Conservation (phyloP, 176 grass and related monocot species). For the Oryza australiensis region DNA sequence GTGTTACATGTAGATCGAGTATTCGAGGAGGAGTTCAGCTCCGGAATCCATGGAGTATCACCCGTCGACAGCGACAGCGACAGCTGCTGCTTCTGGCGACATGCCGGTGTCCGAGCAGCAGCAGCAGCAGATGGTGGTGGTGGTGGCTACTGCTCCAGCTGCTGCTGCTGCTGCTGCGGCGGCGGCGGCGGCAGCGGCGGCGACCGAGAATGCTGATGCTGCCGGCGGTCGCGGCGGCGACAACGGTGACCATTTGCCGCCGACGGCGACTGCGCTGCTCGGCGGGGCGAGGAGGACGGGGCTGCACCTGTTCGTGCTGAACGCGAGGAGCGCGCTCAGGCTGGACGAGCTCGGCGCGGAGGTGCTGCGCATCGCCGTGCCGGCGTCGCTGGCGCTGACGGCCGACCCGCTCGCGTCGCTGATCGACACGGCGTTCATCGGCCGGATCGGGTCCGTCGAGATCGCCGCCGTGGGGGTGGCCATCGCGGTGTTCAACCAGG, state of each 20-base stretch:
- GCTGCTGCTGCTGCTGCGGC: too few relatives aligned
- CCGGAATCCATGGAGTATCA: background rate
- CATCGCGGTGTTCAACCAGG: slow-evolving; percentile 95
- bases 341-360: slow-evolving; percentile 80
- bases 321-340: slow-evolving; percentile 77
- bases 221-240: background rate
- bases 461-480: slow-evolving; percentile 89
- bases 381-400: slow-evolving; percentile 80
- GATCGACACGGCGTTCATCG: slow-evolving; percentile 92
- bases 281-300: slow-evolving; percentile 48
- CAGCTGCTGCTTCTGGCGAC: too few relatives aligned
- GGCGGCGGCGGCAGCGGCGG: too few relatives aligned
- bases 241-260: too few relatives aligned
- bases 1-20: background rate
- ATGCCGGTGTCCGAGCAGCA: background rate
- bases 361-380: slow-evolving; percentile 75
- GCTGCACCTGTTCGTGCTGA: slow-evolving; percentile 59
- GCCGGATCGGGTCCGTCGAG: slow-evolving; percentile 73
- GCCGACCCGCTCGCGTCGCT: slow-evolving; percentile 92
- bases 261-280: slow-evolving; percentile 19
- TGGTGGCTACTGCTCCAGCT: too few relatives aligned
- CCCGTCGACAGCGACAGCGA: too few relatives aligned
- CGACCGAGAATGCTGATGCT: background rate
- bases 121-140: background rate
- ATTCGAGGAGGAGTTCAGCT: background rate